A percentile compares a stretch with the other conserved stretches of the same genome.
phyloP scores from a whole-genome alignment of 345 rosid species.

The Populus euphratica region DNA sequence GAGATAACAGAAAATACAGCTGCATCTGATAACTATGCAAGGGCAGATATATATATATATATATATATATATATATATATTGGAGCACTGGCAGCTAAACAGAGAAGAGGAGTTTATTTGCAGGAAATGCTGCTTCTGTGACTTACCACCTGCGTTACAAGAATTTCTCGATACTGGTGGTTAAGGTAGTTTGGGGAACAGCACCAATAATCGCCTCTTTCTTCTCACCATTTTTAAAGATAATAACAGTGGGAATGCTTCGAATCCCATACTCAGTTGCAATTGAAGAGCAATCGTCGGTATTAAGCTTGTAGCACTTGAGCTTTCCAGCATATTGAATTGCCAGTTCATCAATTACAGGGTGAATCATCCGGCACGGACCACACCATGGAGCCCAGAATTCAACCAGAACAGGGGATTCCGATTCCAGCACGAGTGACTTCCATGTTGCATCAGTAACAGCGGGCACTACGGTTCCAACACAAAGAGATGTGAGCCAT shows the following conservation, averaged over 20 bases:
- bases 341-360: slow-evolving; percentile 42
- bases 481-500: not conserved
- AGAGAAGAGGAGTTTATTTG: not conserved
- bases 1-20: slow-evolving; percentile 8
- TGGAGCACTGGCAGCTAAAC: not conserved
- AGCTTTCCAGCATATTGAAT: slow-evolving; percentile 44
- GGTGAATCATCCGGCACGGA: slow-evolving; percentile 53
- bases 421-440: slow-evolving; percentile 33
- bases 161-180: slow-evolving; percentile 41
- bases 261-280: slow-evolving; percentile 44
- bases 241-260: slow-evolving; percentile 51
- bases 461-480: slow-evolving; percentile 25
- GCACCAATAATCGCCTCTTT: slow-evolving; percentile 49
- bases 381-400: slow-evolving; percentile 66
- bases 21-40: slow-evolving; percentile 31
- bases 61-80: slow-evolving; percentile 15
- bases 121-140: not conserved
- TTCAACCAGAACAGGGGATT: slow-evolving; percentile 41
- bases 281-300: slow-evolving; percentile 42
- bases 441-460: slow-evolving; percentile 41
- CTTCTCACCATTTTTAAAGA: slow-evolving; percentile 48
- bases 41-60: slow-evolving; percentile 8
- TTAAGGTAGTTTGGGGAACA: slow-evolving; percentile 42
- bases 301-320: slow-evolving; percentile 45
- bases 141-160: slow-evolving; percentile 23